Evolutionary conservation across 306 rosid species (phyloP).

Genomic region (Potentilla sterilis): DNA sequence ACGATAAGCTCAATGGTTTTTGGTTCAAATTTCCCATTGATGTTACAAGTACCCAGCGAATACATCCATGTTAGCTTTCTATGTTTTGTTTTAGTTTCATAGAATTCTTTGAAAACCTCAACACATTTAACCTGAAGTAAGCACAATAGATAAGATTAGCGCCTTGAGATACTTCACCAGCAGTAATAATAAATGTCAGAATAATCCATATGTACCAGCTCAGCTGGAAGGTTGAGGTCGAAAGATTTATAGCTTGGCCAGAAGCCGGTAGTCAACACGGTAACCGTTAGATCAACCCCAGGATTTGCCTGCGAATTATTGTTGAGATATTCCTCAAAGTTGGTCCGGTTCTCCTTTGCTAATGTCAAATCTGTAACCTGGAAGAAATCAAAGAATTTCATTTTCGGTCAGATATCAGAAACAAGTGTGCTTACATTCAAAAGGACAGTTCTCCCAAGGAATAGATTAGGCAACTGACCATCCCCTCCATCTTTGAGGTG

Average conservation of each 20-base stretch:
- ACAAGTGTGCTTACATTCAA: conserved; percentile 3
- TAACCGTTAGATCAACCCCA: conserved; percentile 50
- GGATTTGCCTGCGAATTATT: conserved; percentile 37
- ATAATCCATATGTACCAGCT: conserved; percentile 33
- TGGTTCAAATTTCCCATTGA: conserved; percentile 48
- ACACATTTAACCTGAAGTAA: conserved; percentile 44
- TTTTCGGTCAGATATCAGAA: not conserved
- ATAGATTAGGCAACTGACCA: conserved; percentile 32
- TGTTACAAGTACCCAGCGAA: conserved; percentile 51
- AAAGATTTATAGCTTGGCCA: conserved; percentile 60
- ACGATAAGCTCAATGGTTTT: conserved; percentile 50
- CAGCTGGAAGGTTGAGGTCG: conserved; percentile 54
- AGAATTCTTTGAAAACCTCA: conserved; percentile 48
- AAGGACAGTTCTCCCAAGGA: conserved; percentile 1
- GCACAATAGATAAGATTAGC: not conserved
- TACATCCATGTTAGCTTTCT: conserved; percentile 56
- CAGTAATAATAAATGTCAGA: not conserved
- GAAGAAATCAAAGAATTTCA: not conserved
- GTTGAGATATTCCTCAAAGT: conserved; percentile 47
- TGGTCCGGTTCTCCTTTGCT: conserved; percentile 49
- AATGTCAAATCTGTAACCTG: conserved; percentile 54
- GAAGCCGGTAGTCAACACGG: conserved; percentile 51
- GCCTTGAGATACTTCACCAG: not conserved
- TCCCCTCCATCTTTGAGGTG: conserved; percentile 61
- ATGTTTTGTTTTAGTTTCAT: conserved; percentile 52